phyloP scores from a whole-genome alignment of 371 early-diverging fungal species.

The Mortierella sp. region DNA sequence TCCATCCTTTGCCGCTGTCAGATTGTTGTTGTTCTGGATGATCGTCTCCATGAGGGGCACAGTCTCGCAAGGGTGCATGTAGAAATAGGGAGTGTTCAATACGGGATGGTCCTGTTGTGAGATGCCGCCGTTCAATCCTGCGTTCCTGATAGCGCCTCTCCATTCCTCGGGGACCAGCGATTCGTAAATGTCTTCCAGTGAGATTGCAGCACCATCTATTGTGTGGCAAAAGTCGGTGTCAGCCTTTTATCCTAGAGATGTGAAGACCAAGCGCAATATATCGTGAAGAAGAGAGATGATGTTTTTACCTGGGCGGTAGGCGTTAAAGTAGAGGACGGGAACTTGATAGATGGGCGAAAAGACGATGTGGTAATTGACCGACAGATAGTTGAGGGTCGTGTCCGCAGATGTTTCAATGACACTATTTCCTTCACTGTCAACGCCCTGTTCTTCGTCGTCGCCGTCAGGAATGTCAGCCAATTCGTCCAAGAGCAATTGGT shows the following conservation, averaged over 20 bases:
- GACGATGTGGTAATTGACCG: slow-evolving; percentile 74
- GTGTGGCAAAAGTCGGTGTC: neutral
- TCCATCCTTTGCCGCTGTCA: neutral
- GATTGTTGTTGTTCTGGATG: slow-evolving; percentile 5
- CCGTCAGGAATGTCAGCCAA: slow-evolving; percentile 27
- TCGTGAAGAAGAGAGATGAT: no score
- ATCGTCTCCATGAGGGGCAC: slow-evolving; percentile 68
- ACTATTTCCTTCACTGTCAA: neutral
- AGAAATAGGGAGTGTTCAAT: slow-evolving; percentile 70
- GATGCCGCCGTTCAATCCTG: slow-evolving; percentile 56
- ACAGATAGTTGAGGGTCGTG: slow-evolving; percentile 29
- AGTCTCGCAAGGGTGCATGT: slow-evolving; percentile 84
- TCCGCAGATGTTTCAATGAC: neutral
- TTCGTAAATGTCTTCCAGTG: slow-evolving; percentile 63
- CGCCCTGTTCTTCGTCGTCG: neutral
- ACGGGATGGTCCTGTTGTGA: slow-evolving; percentile 76
- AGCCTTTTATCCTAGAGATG: neutral
- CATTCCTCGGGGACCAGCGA: slow-evolving; percentile 61
- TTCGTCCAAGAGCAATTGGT: slow-evolving; percentile 30
- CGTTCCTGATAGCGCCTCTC: slow-evolving; percentile 38
- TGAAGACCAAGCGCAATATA: neutral
- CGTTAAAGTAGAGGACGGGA: slow-evolving; percentile 79
- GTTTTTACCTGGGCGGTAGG: slow-evolving; percentile 63
- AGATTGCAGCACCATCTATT: slow-evolving; percentile 62
- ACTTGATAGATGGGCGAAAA: slow-evolving; percentile 79